Percentiles rank a stretch among this genome's conserved stretches.
Conservation (phyloP, 352 stramenopile species). For the Phytophthora podocarpi region DNA sequence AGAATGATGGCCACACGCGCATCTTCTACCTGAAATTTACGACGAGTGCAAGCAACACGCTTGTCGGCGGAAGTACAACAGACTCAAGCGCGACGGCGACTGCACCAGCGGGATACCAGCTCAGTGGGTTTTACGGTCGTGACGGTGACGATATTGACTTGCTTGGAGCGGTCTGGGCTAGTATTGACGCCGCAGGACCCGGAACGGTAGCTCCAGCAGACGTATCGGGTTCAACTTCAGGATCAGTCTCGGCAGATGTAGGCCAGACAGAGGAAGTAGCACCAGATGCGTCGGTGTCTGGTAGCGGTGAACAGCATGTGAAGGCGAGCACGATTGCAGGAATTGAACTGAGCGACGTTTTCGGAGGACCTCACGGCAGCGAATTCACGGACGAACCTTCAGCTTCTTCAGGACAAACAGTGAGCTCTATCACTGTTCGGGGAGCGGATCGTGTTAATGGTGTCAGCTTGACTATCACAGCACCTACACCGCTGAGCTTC, state of each 20-base stretch:
- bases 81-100: constrained; percentile 7
- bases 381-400: constrained; percentile 42
- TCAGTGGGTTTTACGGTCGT: constrained; percentile 19
- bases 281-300: constrained; percentile 13
- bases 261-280: constrained; percentile 4
- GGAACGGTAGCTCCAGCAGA: constrained; percentile 3
- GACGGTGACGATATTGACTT: constrained; percentile 26
- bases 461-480: constrained; percentile 40
- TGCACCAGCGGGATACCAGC: constrained; percentile 19
- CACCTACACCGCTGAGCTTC: constrained; percentile 30
- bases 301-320: constrained; percentile 15
- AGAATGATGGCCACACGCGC: constrained; percentile 18
- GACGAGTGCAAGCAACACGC: constrained; percentile 20
- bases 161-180: constrained; percentile 23
- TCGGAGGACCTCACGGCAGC: constrained; percentile 45
- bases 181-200: constrained; percentile 2
- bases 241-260: constrained; percentile 13
- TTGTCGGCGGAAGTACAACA: constrained; percentile 10
- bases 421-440: constrained; percentile 42
- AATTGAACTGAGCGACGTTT: constrained; percentile 36
- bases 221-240: neutral
- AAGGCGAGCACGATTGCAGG: constrained; percentile 12
- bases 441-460: constrained; percentile 39
- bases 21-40: constrained; percentile 29
- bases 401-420: constrained; percentile 28